Evolutionary conservation across 768 basidiomycete species (phyloP), one percentile per base, ranked within the genome.

Genomic region (Collybia nuda): DNA sequence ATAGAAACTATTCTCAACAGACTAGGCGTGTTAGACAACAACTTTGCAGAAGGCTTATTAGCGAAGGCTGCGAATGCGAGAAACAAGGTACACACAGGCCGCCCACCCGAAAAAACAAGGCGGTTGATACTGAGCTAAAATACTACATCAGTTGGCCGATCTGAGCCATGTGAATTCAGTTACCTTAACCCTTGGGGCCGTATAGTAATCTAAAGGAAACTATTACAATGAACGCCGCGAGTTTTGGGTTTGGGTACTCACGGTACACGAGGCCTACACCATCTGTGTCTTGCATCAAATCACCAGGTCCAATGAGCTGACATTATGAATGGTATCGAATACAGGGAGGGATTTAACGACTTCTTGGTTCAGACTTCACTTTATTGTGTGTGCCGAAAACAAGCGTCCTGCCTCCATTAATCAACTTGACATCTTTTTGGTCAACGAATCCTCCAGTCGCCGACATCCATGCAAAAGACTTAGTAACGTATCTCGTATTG

Each of bases 281-380:
- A 56, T 79, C 77, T 1, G 18, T 53, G 55, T 81, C 80, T 5
- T 56, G 56, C 62, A 74, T 63, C 6, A 81, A 42, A 54, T 79
- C 77, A 59, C 82, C 82, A 43, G 82, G 81, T 0, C 81, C 80
- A 48, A 71, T 47, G 24, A 79, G 72, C 78, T 80, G n/a, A 28
- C 28, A 28, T 28, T 11, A 28, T 28, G 5, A 28, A 5, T 28
- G n/a, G 28, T 11, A 28, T n/a, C 28, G 11, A 28, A 5, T 28
- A 5, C n/a, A 35, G 32, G 22, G 6, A 11, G 35, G n/a, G n/a
- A n/a, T n/a, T 17, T n/a, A 53, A 6, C 14, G 40, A 28, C 17
- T 45, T 42, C 6, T 5, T 28, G 28, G 49, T 17, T n/a, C 23
- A 7, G 35, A 18, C 66, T 35, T 60, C n/a, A 78, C 78, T 24